Evolutionary conservation across 2,329 filamentous ascomycete species (phyloP).

Genomic region (Penicillium sp.): DNA sequence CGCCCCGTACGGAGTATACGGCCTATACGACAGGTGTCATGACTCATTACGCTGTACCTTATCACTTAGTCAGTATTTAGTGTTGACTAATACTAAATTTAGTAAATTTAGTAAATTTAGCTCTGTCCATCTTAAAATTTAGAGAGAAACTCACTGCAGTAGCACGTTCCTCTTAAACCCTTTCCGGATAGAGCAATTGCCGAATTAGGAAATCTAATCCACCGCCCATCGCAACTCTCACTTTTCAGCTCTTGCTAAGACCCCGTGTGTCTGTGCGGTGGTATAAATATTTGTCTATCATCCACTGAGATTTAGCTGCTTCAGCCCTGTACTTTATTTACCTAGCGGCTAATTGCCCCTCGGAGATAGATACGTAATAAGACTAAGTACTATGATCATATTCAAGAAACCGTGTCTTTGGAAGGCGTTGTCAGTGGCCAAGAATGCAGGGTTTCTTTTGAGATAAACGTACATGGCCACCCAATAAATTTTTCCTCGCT

Average conservation of each 20-base stretch:
- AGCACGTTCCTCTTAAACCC: not conserved
- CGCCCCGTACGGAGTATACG: too few species aligned
- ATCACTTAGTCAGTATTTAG: too few species aligned
- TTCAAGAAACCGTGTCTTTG: not conserved
- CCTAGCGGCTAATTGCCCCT: not conserved
- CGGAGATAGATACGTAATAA: too few species aligned
- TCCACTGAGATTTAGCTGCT: not conserved
- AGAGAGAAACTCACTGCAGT: too few species aligned
- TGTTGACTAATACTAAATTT: not conserved
- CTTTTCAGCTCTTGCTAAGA: not conserved
- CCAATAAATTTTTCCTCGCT: not conserved
- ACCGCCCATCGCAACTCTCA: not conserved
- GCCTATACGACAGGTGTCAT: too few species aligned
- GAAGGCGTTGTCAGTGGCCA: not conserved
- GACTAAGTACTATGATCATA: not conserved
- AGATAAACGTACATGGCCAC: not conserved
- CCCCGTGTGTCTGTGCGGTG: not conserved
- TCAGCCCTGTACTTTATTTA: not conserved
- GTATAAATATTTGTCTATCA: not conserved
- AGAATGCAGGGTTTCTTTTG: not conserved
- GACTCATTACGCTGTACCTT: too few species aligned
- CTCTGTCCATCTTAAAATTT: too few species aligned
- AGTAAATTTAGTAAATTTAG: not conserved
- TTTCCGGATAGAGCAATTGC: not conserved
- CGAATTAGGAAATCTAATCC: not conserved